Evolutionary conservation across 257 asterid species (phyloP), one percentile per base, ranked within the genome.

Genomic region (Coffea canephora): DNA sequence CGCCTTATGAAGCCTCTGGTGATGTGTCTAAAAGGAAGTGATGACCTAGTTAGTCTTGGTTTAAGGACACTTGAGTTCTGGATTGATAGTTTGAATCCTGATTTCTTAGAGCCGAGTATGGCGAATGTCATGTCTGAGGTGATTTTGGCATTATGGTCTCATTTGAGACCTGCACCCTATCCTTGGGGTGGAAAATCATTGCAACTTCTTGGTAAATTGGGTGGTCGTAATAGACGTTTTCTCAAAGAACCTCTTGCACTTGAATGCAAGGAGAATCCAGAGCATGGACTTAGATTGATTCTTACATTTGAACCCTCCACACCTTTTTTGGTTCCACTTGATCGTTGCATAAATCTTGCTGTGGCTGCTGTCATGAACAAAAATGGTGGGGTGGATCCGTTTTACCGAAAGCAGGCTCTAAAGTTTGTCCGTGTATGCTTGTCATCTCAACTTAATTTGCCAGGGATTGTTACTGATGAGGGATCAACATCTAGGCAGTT

Each of bases 11-110:
- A 89, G 88, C 97, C 99, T 82, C 94, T 96, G 70, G 99, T 96
- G 82, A 89, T 96, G 98, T 96, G 97, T 86, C 97, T 96, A 76
- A 94, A 87, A 89, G 99, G 96, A 84, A 92, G 90, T 83, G 98
- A 94, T 84, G 99, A 94, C 75, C 90, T 96, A 43, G 93, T 94
- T 81, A 94, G 91, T 88, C 94, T 91, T 75, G 97, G 98, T 86
- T 87, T 96, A 83, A 92, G 98, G 86, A 96, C 99, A 73, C 98
- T 96, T 75, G 99, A 96, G 85, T 96, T 96, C 90, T 96, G 99
- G 99, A 93, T 96, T 80, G 99, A 96, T 87, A 96, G 99, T 91
- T 88, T 96, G 89, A 96, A 96, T 86, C 99, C 99, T 84, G 99
- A 96, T 83, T 96, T 96, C 84, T 83, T 96, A 83, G 99, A 96